A percentile compares a stretch with the other conserved stretches of the same genome.
phyloP scores from a whole-genome alignment of 2,329 filamentous ascomycete genomes.

The Rutstroemia sydowiana region DNA sequence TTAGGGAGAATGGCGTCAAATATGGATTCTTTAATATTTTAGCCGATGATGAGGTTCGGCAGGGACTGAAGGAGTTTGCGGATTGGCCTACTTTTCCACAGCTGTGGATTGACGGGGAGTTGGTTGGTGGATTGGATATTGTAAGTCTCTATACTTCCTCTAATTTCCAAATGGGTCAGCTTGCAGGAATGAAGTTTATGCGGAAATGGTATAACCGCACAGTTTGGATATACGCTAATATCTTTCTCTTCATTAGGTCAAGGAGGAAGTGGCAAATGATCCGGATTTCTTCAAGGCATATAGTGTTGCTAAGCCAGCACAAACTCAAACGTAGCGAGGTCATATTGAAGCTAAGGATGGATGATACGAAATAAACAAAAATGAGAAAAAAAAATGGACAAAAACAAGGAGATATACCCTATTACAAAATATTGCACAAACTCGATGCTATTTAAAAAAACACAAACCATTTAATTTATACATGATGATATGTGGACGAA shows the following conservation, averaged over 20 bases:
- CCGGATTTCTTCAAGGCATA: conserved; percentile 75
- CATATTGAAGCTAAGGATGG: not conserved
- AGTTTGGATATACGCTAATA: not conserved
- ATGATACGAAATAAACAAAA: not conserved
- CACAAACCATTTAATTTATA: not conserved
- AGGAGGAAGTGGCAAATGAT: conserved; percentile 83
- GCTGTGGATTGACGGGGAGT: conserved; percentile 81
- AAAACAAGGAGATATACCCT: conserved; percentile 3
- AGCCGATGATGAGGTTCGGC: conserved; percentile 92
- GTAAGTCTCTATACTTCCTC: conserved; percentile 72
- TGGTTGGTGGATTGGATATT: conserved; percentile 92
- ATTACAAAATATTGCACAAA: not conserved
- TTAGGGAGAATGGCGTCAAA: conserved; percentile 84
- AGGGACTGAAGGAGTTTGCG: conserved; percentile 94
- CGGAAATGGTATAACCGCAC: too few relatives aligned
- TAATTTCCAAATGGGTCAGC: too few relatives aligned
- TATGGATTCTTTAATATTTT: conserved; percentile 99
- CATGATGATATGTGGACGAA: too few relatives aligned
- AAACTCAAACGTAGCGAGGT: not conserved
- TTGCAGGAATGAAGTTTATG: too few relatives aligned
- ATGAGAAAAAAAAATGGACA: not conserved
- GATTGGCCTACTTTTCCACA: conserved; percentile 98
- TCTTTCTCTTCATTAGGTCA: conserved; percentile 53
- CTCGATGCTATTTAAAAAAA: too few relatives aligned
- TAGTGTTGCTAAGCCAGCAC: conserved; percentile 30